These are phyloP conservation scores for Pilaira anomala DNA, from an alignment of 192 early-diverging fungal genomes.

Conservation along the genomic window DNA sequence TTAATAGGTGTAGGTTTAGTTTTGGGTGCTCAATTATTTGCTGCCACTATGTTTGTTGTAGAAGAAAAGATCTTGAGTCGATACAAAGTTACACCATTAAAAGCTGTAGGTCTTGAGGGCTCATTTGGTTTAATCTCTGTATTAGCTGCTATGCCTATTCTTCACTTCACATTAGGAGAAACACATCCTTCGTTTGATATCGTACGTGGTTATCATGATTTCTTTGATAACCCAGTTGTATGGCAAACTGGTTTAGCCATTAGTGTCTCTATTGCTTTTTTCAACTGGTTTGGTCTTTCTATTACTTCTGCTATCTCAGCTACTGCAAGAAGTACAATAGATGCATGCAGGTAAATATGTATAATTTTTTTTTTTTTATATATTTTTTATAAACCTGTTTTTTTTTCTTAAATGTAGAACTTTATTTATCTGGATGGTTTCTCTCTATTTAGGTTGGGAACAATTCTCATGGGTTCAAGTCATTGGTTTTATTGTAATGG, in stretches of 20 bases:
- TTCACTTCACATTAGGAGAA: slow-evolving; percentile 69
- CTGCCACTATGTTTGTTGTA: slow-evolving; percentile 92
- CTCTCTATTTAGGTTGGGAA: slow-evolving; percentile 93
- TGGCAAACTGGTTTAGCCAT: slow-evolving; percentile 78
- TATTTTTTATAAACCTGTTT: not conserved
- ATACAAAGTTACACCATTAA: slow-evolving; percentile 80
- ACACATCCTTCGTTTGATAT: slow-evolving; percentile 80
- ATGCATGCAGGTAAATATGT: slow-evolving; percentile 71
- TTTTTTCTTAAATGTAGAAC: slow-evolving; percentile 50
- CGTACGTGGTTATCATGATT: slow-evolving; percentile 66
- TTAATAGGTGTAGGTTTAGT: slow-evolving; percentile 80
- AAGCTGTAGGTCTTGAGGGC: slow-evolving; percentile 93
- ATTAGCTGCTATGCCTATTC: slow-evolving; percentile 64
- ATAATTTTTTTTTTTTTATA: not conserved
- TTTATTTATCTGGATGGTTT: slow-evolving; percentile 93
- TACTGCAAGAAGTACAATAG: slow-evolving; percentile 91
- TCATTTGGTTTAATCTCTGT: slow-evolving; percentile 80
- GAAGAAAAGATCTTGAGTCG: slow-evolving; percentile 89
- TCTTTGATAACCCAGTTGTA: slow-evolving; percentile 56
- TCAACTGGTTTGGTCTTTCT: slow-evolving; percentile 94
- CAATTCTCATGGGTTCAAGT: slow-evolving; percentile 88
- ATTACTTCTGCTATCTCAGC: slow-evolving; percentile 86
- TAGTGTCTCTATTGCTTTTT: slow-evolving; percentile 89
- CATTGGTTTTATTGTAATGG: slow-evolving; percentile 71
- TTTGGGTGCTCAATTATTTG: slow-evolving; percentile 88